phyloP scores from a whole-genome alignment of 2,329 filamentous ascomycete genomes.

The Pyrenochaeta sp. region DNA sequence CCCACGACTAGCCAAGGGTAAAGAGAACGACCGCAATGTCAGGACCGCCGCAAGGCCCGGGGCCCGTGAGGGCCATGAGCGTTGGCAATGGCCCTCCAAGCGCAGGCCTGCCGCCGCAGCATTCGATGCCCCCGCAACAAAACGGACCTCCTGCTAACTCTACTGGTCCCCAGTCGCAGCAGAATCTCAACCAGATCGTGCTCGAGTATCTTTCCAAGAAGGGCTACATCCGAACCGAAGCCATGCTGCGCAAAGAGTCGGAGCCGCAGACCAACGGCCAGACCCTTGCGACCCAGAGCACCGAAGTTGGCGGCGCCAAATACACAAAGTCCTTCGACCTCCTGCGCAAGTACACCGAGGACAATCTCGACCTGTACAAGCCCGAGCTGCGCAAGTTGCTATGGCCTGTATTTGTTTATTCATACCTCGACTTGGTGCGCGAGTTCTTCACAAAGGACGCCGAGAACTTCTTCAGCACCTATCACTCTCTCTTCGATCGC shows the following conservation, averaged over 20 bases:
- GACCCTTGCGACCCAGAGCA: conserved; percentile 70
- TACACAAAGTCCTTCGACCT: conserved; percentile 78
- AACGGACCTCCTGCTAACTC: conserved; percentile 56
- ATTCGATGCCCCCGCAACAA: conserved; percentile 58
- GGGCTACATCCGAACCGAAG: conserved; percentile 90
- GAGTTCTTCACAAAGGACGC: conserved; percentile 76
- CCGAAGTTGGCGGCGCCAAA: conserved; percentile 75
- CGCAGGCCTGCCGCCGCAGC: conserved; percentile 47
- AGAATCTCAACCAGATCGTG: conserved; percentile 95
- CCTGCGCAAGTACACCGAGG: conserved; percentile 84
- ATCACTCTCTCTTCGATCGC: conserved; percentile 74
- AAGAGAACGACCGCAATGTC: conserved; percentile 40
- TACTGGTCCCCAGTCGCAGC: conserved; percentile 72
- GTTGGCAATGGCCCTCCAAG: conserved; percentile 53
- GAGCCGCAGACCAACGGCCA: conserved; percentile 83
- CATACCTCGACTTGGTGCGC: conserved; percentile 79
- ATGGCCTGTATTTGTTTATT: conserved; percentile 96
- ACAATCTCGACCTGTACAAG: conserved; percentile 90
- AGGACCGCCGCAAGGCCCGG: conserved; percentile 45
- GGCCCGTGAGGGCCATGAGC: conserved; percentile 47
- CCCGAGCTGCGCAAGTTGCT: conserved; percentile 87
- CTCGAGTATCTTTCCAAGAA: conserved; percentile 97
- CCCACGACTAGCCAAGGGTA: conserved; percentile 20
- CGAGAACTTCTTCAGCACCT: conserved; percentile 73
- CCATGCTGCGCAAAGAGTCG: conserved; percentile 90